Conservation (phyloP, 495 filamentous ascomycete species). For the Penicillium pancosmium region DNA sequence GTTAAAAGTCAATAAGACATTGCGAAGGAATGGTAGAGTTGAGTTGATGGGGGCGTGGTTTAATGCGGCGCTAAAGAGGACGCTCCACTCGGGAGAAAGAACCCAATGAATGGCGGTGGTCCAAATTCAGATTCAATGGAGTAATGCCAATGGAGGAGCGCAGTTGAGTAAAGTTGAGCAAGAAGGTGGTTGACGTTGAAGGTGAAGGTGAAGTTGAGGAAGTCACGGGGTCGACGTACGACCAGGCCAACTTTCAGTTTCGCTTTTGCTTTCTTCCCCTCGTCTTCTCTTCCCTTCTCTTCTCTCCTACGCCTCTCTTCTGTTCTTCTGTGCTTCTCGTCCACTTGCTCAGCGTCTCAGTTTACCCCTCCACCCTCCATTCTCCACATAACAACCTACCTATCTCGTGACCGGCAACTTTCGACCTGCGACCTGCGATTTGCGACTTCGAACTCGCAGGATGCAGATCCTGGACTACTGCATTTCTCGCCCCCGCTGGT, state of each 20-base stretch:
- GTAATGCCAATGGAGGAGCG: no score
- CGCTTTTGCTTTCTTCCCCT: background rate
- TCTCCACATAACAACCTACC: background rate
- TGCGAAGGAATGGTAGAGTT: no score
- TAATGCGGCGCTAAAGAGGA: background rate
- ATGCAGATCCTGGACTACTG: slow-evolving; percentile 11
- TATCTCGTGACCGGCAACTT: background rate
- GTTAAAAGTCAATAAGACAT: no score
- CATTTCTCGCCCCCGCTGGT: background rate
- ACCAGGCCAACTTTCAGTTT: background rate
- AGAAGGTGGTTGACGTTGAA: no score
- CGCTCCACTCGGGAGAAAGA: background rate
- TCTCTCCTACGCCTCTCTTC: no score
- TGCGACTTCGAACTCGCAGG: slow-evolving; percentile 14
- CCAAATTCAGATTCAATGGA: no score
- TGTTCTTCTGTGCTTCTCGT: no score
- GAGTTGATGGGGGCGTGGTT: no score
- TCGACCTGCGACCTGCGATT: background rate
- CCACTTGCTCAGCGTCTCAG: no score
- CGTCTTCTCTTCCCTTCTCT: background rate
- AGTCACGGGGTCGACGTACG: background rate
- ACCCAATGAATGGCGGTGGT: background rate
- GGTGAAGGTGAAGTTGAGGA: background rate
- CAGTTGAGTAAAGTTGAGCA: no score
- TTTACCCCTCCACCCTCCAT: no score